Evolutionary conservation across 2,329 filamentous ascomycete species (phyloP).

Genomic region (Simplicillium sp.): DNA sequence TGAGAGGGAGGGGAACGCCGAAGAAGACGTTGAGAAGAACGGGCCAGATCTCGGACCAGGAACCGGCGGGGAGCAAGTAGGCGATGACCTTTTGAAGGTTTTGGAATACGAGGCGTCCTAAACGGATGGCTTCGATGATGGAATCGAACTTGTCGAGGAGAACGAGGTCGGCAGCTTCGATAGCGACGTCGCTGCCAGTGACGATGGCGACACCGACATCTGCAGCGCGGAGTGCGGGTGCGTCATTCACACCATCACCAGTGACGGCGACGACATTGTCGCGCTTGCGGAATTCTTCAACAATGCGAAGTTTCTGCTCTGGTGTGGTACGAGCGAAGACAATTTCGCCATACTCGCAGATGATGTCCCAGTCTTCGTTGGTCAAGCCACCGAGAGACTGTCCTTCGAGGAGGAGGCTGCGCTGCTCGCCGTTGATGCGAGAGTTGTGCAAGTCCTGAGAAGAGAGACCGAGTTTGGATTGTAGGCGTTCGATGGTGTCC

Average conservation of each 20-base stretch:
- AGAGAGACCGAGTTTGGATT: constrained; percentile 6
- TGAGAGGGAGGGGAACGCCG: constrained; percentile 40
- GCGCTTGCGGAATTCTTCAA: constrained; percentile 52
- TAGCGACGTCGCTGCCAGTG: constrained; percentile 54
- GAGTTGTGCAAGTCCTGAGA: constrained; percentile 10
- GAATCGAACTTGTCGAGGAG: constrained; percentile 63
- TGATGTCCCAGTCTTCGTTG: constrained; percentile 30
- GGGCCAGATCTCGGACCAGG: constrained; percentile 48
- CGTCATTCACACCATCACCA: constrained; percentile 64
- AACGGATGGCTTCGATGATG: constrained; percentile 55
- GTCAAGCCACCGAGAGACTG: constrained; percentile 48
- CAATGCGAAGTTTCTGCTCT: constrained; percentile 63
- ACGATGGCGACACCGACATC: constrained; percentile 63
- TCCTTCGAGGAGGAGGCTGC: constrained; percentile 37
- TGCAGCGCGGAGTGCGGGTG: constrained; percentile 54
- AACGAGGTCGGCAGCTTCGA: constrained; percentile 54
- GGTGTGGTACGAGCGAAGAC: constrained; percentile 62
- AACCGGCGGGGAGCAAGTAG: constrained; percentile 39
- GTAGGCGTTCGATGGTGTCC: constrained; percentile 19
- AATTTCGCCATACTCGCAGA: constrained; percentile 45
- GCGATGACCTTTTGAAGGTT: constrained; percentile 31
- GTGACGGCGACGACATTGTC: constrained; percentile 59
- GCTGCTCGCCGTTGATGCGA: constrained; percentile 10
- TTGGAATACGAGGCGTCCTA: constrained; percentile 29
- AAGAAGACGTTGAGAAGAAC: constrained; percentile 47